These are phyloP conservation scores for Blastobotrys buckinghamii DNA, from an alignment of 1,139 yeast species.

Conservation along the genomic window DNA sequence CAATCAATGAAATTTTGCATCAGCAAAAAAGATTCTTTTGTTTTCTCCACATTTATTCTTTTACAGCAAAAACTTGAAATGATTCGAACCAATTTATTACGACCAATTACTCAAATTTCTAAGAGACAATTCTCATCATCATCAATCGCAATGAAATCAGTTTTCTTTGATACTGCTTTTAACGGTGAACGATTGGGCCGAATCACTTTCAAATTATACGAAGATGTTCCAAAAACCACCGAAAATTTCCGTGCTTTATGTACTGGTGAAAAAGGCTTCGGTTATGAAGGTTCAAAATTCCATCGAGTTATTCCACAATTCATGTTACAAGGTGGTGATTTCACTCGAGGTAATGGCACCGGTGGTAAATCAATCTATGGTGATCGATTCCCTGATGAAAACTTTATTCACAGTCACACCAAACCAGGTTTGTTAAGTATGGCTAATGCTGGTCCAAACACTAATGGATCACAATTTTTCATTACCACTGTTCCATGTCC, in stretches of 20 bases:
- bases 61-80: background rate
- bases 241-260: slow-evolving; percentile 96
- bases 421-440: slow-evolving; percentile 94
- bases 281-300: slow-evolving; percentile 87
- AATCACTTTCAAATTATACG: slow-evolving; percentile 77
- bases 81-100: background rate
- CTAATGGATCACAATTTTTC: slow-evolving; percentile 99
- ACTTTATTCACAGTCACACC: slow-evolving; percentile 79
- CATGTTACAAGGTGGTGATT: slow-evolving; percentile 99
- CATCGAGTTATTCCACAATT: slow-evolving; percentile 98
- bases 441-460: slow-evolving; percentile 99
- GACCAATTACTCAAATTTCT: slow-evolving; percentile 6
- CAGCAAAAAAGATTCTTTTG: too few species aligned
- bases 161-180: slow-evolving; percentile 72
- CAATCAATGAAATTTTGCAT: too few species aligned
- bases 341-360: slow-evolving; percentile 68
- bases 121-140: slow-evolving; percentile 12
- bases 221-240: slow-evolving; percentile 96
- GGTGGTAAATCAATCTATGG: slow-evolving; percentile 99
- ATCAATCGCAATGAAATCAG: slow-evolving; percentile 39
- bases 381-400: slow-evolving; percentile 90
- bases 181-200: slow-evolving; percentile 62
- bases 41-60: background rate
- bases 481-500: slow-evolving; percentile 93
- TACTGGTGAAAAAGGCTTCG: slow-evolving; percentile 97